Conservation (phyloP, 2,329 filamentous ascomycete genomes). For the Colletotrichum scovillei region DNA sequence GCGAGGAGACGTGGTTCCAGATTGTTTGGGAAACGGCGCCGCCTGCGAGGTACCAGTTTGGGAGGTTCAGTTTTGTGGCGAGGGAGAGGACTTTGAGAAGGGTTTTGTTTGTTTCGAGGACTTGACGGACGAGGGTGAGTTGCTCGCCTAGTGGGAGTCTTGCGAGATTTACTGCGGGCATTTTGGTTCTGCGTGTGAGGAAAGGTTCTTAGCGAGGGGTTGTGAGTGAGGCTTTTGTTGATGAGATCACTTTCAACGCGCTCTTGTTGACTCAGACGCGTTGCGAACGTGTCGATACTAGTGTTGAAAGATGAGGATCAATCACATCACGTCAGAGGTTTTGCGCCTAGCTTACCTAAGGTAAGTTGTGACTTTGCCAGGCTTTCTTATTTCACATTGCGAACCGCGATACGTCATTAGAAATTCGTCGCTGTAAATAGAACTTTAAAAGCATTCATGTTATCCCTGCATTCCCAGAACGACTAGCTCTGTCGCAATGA, state of each 20-base stretch:
- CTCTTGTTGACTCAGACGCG: accelerated
- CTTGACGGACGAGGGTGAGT: slow-evolving; percentile 37
- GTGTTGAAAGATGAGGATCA: neutral
- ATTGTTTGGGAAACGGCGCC: slow-evolving; percentile 51
- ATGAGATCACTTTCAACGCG: neutral
- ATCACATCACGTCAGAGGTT: neutral
- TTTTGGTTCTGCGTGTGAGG: neutral
- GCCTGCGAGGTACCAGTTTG: slow-evolving; percentile 50
- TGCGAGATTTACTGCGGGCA: neutral
- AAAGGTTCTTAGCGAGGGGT: accelerated
- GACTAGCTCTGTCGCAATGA: no score
- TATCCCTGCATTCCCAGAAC: no score
- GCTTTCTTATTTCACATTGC: neutral
- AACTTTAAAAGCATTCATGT: no score
- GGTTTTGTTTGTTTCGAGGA: slow-evolving; percentile 43
- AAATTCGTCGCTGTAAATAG: no score
- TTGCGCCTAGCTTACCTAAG: neutral
- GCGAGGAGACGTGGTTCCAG: slow-evolving; percentile 47
- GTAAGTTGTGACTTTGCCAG: neutral
- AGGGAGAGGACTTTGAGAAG: slow-evolving; percentile 43
- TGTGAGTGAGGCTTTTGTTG: neutral
- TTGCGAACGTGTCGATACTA: neutral
- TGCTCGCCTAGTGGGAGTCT: slow-evolving; percentile 43
- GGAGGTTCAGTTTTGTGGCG: slow-evolving; percentile 41
- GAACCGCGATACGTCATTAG: no score